Conservation (phyloP, 148 eudicot species). For the Chenopodium berlandieri region DNA sequence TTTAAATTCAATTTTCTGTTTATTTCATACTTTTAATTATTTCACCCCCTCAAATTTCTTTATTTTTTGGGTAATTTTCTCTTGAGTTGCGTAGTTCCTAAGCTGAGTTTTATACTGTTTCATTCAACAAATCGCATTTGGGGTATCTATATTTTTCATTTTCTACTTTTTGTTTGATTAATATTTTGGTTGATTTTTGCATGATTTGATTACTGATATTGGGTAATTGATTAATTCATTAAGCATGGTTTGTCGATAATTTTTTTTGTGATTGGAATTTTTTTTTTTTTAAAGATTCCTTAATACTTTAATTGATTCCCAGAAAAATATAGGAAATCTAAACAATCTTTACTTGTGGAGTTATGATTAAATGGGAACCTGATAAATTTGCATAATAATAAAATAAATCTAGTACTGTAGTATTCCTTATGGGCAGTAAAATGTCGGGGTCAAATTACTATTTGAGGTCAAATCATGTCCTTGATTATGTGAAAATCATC, state of each 20-base stretch:
- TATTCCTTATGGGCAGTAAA: too few relatives aligned
- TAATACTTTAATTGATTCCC: neutral
- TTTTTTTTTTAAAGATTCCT: neutral
- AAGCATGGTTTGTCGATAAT: neutral
- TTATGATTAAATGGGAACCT: neutral
- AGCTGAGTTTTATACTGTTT: slow-evolving; percentile 5
- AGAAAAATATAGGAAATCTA: neutral
- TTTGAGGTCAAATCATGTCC: neutral
- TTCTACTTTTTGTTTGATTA: neutral
- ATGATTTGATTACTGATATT: neutral
- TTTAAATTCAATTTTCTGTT: neutral
- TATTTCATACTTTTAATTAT: neutral
- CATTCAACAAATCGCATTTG: neutral
- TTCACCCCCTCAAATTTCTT: neutral
- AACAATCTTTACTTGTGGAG: neutral
- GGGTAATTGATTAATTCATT: neutral
- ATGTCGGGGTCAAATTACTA: neutral
- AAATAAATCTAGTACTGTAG: too few relatives aligned
- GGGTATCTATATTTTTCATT: neutral
- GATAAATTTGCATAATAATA: too few relatives aligned
- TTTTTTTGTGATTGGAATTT: neutral
- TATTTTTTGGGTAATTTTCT: neutral
- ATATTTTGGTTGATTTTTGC: neutral
- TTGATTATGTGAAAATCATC: slow-evolving; percentile 2
- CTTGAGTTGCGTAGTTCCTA: slow-evolving; percentile 1